A percentile compares a stretch with the other conserved stretches of the same genome.
Evolutionary conservation across 306 rosid species (phyloP).

Genomic region (Corylus avellana): DNA sequence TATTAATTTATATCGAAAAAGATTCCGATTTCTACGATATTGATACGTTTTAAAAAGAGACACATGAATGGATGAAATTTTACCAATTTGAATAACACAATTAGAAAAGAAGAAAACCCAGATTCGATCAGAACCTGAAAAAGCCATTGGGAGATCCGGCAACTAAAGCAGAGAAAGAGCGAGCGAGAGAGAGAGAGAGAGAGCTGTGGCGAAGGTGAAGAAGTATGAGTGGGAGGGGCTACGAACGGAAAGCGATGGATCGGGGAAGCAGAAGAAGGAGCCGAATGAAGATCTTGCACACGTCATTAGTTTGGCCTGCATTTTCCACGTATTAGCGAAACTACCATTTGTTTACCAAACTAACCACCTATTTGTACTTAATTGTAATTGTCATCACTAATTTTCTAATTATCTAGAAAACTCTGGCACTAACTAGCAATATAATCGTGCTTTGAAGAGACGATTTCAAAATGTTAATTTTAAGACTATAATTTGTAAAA

Average conservation of each 20-base stretch:
- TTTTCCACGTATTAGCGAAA: no score
- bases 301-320: conserved; percentile 34
- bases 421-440: no score
- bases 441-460: no score
- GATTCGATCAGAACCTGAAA: conserved; percentile 41
- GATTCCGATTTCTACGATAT: not conserved
- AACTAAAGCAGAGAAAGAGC: not conserved
- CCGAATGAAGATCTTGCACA: conserved; percentile 38
- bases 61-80: not conserved
- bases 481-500: no score
- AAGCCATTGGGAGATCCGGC: conserved; percentile 37
- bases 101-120: conserved; percentile 14
- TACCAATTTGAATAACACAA: conserved; percentile 17
- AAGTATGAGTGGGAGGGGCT: conserved; percentile 14
- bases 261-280: conserved; percentile 27
- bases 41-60: not conserved
- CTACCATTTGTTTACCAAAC: no score
- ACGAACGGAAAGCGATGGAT: conserved; percentile 33
- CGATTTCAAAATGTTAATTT: no score
- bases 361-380: no score
- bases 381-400: no score
- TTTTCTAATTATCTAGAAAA: no score
- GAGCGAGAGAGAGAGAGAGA: conserved; percentile 13
- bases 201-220: conserved; percentile 13
- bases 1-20: not conserved